Evolutionary conservation across 2,329 filamentous ascomycete genomes (phyloP).

Genomic region (Pezizomycotina sp.): DNA sequence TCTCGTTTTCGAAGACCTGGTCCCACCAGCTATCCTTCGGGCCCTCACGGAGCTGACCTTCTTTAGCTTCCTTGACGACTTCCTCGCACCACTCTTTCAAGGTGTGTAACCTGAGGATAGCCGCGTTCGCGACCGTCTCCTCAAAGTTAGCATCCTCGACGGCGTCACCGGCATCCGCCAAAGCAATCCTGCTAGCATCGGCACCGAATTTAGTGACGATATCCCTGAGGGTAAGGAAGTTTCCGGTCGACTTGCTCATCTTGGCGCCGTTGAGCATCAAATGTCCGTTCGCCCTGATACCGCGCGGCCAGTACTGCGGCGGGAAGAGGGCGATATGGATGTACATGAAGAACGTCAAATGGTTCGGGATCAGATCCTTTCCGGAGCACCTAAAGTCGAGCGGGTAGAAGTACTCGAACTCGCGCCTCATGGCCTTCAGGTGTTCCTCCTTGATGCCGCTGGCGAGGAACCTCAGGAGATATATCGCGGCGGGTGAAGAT

Average conservation of each 20-base stretch:
- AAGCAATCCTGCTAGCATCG: constrained; percentile 75
- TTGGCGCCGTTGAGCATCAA: constrained; percentile 91
- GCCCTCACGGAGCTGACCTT: constrained; percentile 57
- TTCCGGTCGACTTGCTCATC: constrained; percentile 96
- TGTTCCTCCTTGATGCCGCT: constrained; percentile 58
- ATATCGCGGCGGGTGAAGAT: no score
- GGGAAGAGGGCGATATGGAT: constrained; percentile 82
- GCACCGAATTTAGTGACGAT: constrained; percentile 84
- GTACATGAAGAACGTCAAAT: constrained; percentile 91
- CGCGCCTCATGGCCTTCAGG: constrained; percentile 65
- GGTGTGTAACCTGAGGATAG: constrained; percentile 63
- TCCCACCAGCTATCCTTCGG: constrained; percentile 66
- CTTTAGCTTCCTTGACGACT: constrained; percentile 44
- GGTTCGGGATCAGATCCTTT: constrained; percentile 86
- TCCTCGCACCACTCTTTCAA: constrained; percentile 89
- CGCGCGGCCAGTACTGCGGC: constrained; percentile 71
- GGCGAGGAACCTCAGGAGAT: constrained; percentile 74
- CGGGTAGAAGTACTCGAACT: constrained; percentile 96
- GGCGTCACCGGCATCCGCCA: constrained; percentile 86
- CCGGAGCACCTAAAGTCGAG: constrained; percentile 75
- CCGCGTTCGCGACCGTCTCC: constrained; percentile 82
- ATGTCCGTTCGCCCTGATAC: constrained; percentile 80
- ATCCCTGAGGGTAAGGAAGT: constrained; percentile 83
- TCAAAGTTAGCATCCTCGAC: constrained; percentile 96
- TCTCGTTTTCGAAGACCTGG: constrained; percentile 78